A percentile compares a stretch with the other conserved stretches of the same genome.
Evolutionary conservation across 78 protist genomes (phyloP).

Genomic region (Abeoforma whisleri): DNA sequence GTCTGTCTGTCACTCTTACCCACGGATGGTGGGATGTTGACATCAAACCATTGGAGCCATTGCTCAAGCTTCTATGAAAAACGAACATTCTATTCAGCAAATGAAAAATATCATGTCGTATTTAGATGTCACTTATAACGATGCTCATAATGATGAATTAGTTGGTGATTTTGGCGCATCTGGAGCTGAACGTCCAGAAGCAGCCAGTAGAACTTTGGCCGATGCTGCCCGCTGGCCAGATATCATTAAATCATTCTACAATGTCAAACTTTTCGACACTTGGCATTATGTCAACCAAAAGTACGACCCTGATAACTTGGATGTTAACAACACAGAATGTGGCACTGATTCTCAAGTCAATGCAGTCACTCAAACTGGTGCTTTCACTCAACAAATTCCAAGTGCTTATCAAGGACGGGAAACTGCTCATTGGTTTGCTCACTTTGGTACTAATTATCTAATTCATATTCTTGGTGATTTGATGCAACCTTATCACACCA

Average conservation of each 20-base stretch:
- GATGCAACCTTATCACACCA: constrained; percentile 8
- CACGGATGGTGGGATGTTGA: too few relatives aligned
- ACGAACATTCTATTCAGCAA: constrained; percentile 24
- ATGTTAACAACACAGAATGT: not conserved
- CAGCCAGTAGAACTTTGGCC: too few relatives aligned
- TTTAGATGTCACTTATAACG: constrained; percentile 7
- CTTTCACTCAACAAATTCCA: too few relatives aligned
- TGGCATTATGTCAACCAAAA: constrained; percentile 31
- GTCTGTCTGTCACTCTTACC: too few relatives aligned
- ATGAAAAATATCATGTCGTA: not conserved
- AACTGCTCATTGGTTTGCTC: constrained; percentile 9
- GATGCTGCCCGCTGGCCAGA: constrained; percentile 17
- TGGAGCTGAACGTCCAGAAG: too few relatives aligned
- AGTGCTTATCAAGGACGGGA: constrained; percentile 11
- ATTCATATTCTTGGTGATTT: constrained; percentile 13
- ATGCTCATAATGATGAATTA: too few relatives aligned
- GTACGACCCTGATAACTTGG: constrained; percentile 7
- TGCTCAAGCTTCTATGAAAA: not conserved
- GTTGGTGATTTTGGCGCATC: too few relatives aligned
- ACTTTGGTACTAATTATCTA: not conserved
- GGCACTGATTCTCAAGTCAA: too few relatives aligned
- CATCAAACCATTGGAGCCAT: not conserved
- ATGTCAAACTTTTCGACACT: not conserved
- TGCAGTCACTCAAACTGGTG: too few relatives aligned
- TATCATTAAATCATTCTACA: not conserved